Evolutionary conservation across 2,329 filamentous ascomycete species (phyloP).

Genomic region (Apiospora koreana): DNA sequence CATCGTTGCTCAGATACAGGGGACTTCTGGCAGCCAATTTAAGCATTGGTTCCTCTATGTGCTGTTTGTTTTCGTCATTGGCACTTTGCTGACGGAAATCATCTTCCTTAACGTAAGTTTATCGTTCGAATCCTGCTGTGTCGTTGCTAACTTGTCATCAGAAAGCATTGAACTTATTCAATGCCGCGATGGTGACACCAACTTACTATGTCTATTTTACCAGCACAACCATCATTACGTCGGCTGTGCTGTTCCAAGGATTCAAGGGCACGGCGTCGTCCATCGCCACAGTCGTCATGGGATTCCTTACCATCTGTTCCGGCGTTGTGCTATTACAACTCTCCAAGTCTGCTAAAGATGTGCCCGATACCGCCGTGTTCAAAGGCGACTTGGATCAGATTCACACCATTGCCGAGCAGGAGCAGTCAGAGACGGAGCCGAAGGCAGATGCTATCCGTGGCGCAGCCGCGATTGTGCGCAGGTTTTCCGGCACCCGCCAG

Average conservation of each 20-base stretch:
- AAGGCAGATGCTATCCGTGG: conserved; percentile 96
- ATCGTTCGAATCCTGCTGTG: not conserved
- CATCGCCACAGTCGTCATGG: conserved; percentile 88
- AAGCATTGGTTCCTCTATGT: conserved; percentile 98
- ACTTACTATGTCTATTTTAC: conserved; percentile 99
- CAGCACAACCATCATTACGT: conserved; percentile 91
- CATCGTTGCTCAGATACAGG: conserved; percentile 82
- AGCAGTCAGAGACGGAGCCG: conserved; percentile 94
- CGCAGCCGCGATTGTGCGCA: conserved; percentile 81
- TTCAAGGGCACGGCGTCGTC: conserved; percentile 83
- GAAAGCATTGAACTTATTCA: conserved; percentile 98
- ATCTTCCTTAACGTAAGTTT: conserved; percentile 87
- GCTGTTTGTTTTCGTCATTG: conserved; percentile 83
- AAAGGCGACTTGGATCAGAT: conserved; percentile 92
- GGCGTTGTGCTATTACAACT: conserved; percentile 91
- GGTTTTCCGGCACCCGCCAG: conserved; percentile 73
- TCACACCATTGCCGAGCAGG: conserved; percentile 90
- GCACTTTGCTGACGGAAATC: conserved; percentile 90
- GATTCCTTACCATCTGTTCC: conserved; percentile 90
- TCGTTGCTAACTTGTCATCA: conserved; percentile 38
- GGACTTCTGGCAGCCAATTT: conserved; percentile 71
- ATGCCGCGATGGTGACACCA: conserved; percentile 93
- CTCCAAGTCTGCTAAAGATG: conserved; percentile 98
- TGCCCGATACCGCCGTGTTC: conserved; percentile 91
- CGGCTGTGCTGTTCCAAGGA: conserved; percentile 86